Evolutionary conservation across 169 alveolate genomes (phyloP), one percentile per base, ranked within the genome.

Genomic region (Eimeria praecox): DNA sequence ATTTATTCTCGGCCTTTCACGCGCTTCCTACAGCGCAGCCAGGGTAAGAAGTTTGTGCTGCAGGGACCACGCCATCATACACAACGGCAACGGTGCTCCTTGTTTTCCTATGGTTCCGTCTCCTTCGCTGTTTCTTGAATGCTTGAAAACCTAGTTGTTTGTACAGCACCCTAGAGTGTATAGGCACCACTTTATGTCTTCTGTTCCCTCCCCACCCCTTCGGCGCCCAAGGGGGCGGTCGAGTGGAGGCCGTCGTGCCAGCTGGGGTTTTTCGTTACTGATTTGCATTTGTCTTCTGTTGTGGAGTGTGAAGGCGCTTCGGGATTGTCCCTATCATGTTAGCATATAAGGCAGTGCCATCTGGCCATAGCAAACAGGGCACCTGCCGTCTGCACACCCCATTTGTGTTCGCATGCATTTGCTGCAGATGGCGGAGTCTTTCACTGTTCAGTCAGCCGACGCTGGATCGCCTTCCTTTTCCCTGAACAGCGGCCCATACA

Each of bases 351-450:
- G 38, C 77, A 10, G 4, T 35, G 33, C 56, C 73, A 30, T 40
- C 12, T 16, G 71, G 30, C 20, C 52, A 12, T 14, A 33, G 56
- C 75, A 52, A 52, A 18, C 91, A 6, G 14, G 54, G 38, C 35
- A 54, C 54, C 20, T 22, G 22, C 54, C 71, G 6, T n/a, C 33
- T 52, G 52, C 46, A 10, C 90, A 49, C 71, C 62, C 44, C 52
- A 20, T 52, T 83, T 8, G 77, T 83, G 91, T 54, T 59, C 66
- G 91, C 91, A 83, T 83, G 91, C 91, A 35, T 33, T 52, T 52
- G 87, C 44, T 52, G 91, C 91, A 83, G 91, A 83, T 83, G 91
- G 91, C 91, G 75, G 91, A 83, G 91, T 83, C 49, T 59, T 83
- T 83, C 75, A 54, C 77, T 18, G 91, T 83, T 35, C 38, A n/a